Conservation (phyloP, 805 yeast species). For the Hanseniaspora pseudoguilliermondii region DNA sequence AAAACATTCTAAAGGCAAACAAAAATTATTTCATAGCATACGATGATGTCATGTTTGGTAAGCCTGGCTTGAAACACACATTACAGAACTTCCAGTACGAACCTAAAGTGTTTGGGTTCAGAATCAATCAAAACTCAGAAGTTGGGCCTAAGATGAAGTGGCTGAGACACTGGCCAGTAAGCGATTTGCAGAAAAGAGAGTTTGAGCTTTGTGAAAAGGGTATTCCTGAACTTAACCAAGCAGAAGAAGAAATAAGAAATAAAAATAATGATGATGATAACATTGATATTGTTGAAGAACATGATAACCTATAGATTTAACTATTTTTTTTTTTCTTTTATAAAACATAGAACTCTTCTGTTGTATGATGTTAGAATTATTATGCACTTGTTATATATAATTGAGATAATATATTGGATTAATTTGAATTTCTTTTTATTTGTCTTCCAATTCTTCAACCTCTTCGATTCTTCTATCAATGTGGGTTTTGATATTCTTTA, state of each 20-base stretch:
- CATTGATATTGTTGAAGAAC: neutral
- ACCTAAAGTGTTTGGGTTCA: slow-evolving; percentile 78
- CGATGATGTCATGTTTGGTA: slow-evolving; percentile 6
- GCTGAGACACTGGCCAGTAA: slow-evolving; percentile 68
- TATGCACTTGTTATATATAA: neutral
- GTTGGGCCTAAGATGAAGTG: slow-evolving; percentile 94
- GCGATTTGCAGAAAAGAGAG: slow-evolving; percentile 49
- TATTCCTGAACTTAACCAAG: slow-evolving; percentile 30
- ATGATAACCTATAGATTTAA: neutral
- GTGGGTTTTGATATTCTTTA: neutral
- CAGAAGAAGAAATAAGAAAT: neutral
- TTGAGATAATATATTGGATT: no score
- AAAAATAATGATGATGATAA: neutral
- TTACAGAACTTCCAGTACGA: slow-evolving; percentile 36
- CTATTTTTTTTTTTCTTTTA: neutral
- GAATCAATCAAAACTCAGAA: slow-evolving; percentile 55
- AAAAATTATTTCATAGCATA: slow-evolving; percentile 1
- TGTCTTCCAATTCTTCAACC: neutral
- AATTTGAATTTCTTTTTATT: neutral
- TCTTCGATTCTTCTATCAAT: neutral
- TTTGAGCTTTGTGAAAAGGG: slow-evolving; percentile 51
- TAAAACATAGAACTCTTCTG: neutral
- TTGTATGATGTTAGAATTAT: neutral
- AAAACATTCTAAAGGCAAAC: neutral
- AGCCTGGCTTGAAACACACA: slow-evolving; percentile 10